Conservation (phyloP, 2,329 filamentous ascomycete genomes). For the Aspergillus sojae region DNA sequence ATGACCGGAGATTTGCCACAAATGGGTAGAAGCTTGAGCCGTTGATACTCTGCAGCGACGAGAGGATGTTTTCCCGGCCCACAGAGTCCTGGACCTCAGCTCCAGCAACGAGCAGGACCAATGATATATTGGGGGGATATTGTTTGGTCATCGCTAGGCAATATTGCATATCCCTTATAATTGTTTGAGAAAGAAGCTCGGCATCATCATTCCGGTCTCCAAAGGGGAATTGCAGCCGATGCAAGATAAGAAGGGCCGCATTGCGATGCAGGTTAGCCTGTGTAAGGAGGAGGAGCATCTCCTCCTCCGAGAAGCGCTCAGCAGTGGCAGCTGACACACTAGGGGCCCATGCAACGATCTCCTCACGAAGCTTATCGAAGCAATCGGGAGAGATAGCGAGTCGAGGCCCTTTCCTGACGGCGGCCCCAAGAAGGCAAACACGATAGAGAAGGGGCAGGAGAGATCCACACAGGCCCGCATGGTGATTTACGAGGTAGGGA, state of each 20-base stretch:
- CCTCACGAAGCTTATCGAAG: background rate
- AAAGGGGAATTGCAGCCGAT: background rate
- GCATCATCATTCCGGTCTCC: background rate
- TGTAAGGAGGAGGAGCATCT: background rate
- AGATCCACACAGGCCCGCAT: slow-evolving; percentile 6
- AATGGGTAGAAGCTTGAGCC: slow-evolving; percentile 6
- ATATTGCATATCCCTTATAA: slow-evolving; percentile 2
- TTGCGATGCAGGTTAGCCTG: slow-evolving; percentile 1
- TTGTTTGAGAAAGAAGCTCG: background rate
- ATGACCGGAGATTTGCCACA: background rate
- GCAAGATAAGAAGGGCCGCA: background rate
- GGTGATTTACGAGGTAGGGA: background rate
- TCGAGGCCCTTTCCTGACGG: background rate
- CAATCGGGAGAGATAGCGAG: background rate
- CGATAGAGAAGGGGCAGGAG: slow-evolving; percentile 4
- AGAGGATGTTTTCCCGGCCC: background rate
- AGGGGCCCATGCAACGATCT: background rate
- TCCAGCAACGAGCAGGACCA: background rate
- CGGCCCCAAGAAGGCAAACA: background rate
- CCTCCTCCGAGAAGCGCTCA: slow-evolving; percentile 2
- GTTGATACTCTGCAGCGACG: background rate
- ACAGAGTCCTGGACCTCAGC: background rate
- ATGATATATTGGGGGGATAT: slow-evolving; percentile 3
- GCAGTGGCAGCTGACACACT: background rate
- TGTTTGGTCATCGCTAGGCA: background rate